Evolutionary conservation across 441 rosid genomes (phyloP).

Genomic region (Metrosideros polymorpha): DNA sequence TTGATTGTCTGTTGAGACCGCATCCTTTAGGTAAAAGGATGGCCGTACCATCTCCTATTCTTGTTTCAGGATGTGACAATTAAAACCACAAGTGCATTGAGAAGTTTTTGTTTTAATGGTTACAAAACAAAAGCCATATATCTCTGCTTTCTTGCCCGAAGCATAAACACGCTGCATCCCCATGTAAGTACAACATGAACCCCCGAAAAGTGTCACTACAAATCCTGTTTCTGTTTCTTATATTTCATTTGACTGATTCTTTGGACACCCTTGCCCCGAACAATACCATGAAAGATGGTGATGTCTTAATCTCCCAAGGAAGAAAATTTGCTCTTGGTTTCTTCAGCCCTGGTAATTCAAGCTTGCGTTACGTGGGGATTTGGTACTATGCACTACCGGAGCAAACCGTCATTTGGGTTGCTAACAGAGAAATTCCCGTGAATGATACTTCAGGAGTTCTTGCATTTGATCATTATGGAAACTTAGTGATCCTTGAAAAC

Average conservation of each 20-base stretch:
- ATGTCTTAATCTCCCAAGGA: slow-evolving; percentile 1
- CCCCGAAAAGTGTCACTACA: background rate
- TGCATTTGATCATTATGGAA: no score
- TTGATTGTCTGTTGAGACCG: no score
- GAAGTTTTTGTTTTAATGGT: background rate
- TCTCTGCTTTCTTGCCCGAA: background rate
- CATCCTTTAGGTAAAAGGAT: no score
- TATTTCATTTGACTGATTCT: background rate
- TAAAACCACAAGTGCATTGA: background rate
- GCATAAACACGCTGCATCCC: background rate
- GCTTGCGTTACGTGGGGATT: slow-evolving; percentile 11
- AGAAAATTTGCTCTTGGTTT: slow-evolving; percentile 11
- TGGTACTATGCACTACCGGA: slow-evolving; percentile 14
- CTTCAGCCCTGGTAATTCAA: slow-evolving; percentile 1
- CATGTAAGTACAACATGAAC: background rate
- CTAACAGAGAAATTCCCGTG: background rate
- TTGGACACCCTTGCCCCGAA: background rate
- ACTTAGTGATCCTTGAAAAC: no score
- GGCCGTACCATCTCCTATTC: no score
- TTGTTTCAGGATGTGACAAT: no score
- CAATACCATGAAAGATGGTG: slow-evolving; percentile 3
- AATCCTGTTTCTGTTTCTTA: background rate
- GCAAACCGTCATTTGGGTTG: background rate
- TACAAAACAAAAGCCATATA: background rate
- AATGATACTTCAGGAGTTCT: no score